A percentile compares a stretch with the other conserved stretches of the same genome.
These are phyloP conservation scores for Verticillium albo-atrum DNA, from an alignment of 2,329 filamentous ascomycete species.

Conservation along the genomic window DNA sequence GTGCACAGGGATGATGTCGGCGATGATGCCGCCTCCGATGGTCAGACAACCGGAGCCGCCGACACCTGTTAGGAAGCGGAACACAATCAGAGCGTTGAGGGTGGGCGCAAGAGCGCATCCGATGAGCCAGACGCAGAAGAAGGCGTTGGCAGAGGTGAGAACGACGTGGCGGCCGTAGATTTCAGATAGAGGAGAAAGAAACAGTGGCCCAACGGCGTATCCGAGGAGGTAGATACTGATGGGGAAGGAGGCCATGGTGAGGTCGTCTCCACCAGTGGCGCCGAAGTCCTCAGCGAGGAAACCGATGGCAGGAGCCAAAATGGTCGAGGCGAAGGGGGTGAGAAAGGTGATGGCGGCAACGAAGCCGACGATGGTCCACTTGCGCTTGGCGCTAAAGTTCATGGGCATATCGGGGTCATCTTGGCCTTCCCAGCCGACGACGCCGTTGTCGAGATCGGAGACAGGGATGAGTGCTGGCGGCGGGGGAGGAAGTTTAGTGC, in stretches of 20 bases:
- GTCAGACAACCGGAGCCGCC: conserved; percentile 52
- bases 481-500: conserved; percentile 23
- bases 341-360: conserved; percentile 60
- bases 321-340: conserved; percentile 61
- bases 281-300: conserved; percentile 40
- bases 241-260: conserved; percentile 44
- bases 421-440: conserved; percentile 57
- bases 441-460: conserved; percentile 44
- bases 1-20: conserved; percentile 46
- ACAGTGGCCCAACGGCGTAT: conserved; percentile 52
- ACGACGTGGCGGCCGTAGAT: conserved; percentile 59
- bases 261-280: conserved; percentile 29
- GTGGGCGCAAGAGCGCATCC: conserved; percentile 57
- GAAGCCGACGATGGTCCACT: conserved; percentile 53
- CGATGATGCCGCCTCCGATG: conserved; percentile 49
- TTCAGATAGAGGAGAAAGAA: conserved; percentile 56
- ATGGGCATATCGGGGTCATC: conserved; percentile 54
- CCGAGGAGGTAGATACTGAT: conserved; percentile 60
- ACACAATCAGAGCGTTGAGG: conserved; percentile 51
- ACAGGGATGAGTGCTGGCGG: conserved; percentile 34
- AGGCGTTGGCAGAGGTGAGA: conserved; percentile 50
- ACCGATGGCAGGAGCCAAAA: conserved; percentile 45
- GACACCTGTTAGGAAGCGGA: conserved; percentile 55
- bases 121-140: conserved; percentile 60
- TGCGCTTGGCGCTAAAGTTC: conserved; percentile 50